Evolutionary conservation across 352 stramenopile genomes (phyloP).

Genomic region (Globisporangium mamillatum): DNA sequence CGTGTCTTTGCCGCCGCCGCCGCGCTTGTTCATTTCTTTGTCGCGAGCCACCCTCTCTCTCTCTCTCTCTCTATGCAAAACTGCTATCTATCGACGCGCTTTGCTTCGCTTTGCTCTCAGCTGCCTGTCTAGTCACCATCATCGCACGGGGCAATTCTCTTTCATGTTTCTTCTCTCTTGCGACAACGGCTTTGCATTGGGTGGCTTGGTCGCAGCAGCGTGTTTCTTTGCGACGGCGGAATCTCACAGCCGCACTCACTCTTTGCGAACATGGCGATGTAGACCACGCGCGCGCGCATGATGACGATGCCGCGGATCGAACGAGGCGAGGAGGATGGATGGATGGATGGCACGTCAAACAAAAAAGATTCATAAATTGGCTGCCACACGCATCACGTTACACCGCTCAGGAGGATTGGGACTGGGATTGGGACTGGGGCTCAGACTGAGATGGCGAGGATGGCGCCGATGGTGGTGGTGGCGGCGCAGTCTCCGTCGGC

Average conservation of each 20-base stretch:
- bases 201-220: background rate
- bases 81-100: background rate
- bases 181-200: background rate
- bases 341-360: background rate
- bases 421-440: background rate
- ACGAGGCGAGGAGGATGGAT: background rate
- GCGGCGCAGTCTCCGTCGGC: slow-evolving; percentile 10
- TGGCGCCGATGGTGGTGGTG: background rate
- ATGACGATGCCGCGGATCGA: background rate
- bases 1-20: background rate
- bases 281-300: background rate
- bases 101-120: background rate
- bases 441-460: background rate
- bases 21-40: background rate
- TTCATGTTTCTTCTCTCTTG: background rate
- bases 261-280: too few relatives aligned
- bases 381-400: slow-evolving; percentile 2
- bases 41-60: background rate
- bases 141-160: background rate
- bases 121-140: background rate
- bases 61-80: background rate
- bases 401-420: background rate
- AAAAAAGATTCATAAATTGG: slow-evolving; percentile 7
- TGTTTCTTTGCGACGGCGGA: slow-evolving; percentile 1
- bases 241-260: background rate